A percentile compares a stretch with the other conserved stretches of the same genome.
These are phyloP conservation scores for Cucumis hystrix DNA, from an alignment of 306 rosid species.

Conservation along the genomic window DNA sequence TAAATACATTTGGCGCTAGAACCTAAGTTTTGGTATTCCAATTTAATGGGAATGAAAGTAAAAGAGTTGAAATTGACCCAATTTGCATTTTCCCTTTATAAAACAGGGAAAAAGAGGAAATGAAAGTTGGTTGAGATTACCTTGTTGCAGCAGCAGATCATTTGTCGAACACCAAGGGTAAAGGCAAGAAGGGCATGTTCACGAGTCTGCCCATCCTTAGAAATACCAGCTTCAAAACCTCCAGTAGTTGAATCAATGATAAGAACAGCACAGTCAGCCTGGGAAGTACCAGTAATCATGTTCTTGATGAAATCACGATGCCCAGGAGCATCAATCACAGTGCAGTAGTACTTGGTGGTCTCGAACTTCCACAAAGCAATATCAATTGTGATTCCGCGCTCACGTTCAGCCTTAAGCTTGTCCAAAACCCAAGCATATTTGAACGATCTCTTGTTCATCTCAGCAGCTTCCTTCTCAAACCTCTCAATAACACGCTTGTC, in stretches of 20 bases:
- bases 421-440: constrained; percentile 94
- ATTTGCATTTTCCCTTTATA: no score
- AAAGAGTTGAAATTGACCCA: no score
- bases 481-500: constrained; percentile 94
- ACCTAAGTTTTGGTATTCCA: no score
- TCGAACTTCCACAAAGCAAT: constrained; percentile 92
- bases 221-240: constrained; percentile 88
- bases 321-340: constrained; percentile 86
- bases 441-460: constrained; percentile 94
- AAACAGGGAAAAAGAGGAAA: no score
- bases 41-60: no score
- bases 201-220: constrained; percentile 96
- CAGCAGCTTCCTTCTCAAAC: constrained; percentile 88
- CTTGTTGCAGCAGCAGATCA: constrained; percentile 93
- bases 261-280: constrained; percentile 84
- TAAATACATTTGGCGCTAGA: no score
- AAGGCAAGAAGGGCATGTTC: constrained; percentile 90
- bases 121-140: constrained; percentile 5
- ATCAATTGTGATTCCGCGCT: constrained; percentile 82
- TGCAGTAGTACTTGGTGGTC: constrained; percentile 88
- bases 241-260: constrained; percentile 86
- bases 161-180: constrained; percentile 84
- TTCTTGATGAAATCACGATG: constrained; percentile 90
- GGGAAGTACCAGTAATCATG: constrained; percentile 88
- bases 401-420: constrained; percentile 97